Base-by-base conservation (phyloP, 495 filamentous ascomycete genomes). In the Hypoxylon fuscum region DNA sequence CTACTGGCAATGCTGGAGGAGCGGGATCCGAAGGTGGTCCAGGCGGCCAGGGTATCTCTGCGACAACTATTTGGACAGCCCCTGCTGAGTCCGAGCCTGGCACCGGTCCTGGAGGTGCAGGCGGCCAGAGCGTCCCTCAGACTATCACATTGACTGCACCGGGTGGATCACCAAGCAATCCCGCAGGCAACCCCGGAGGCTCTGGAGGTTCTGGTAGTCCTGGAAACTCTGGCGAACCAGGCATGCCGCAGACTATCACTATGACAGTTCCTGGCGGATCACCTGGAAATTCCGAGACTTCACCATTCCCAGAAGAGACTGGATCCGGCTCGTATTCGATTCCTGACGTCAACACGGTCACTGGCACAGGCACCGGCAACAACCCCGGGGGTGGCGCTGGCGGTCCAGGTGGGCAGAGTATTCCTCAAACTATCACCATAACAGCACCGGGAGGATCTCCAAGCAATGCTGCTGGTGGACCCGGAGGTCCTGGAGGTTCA, bases 371-470 rank as follows among this genome's bases (percentile, higher is more conserved):
- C 20, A 32, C 46, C 20, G 64, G 43, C 27, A 58, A 32, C 43
- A 31, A 27, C 11, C 52, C 47, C n/a, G 53, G 38, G 20, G 35
- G 47, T 11, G 43, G 52, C 11, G 17, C 47, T 54, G 47, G 43
- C 34, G 65, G 60, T 18, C 12, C 52, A 9, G 44, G 60, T 23
- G 57, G 57, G 12, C 66, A 53, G 20, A 31, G 53, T 34, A 21
- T 53, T n/a, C 59, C 60, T 45, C 43, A 58, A 8, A 71, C 69
- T 10, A 49, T 71, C 17, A 69, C 69, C 21, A n/a, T 71, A 1
- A 68, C 68, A 50, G 55, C 59, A 14, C 65, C 68, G 27, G 65
- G 51, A n/a, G 64, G 34, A 25, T 63, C 57, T 27, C 48, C 62
- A 25, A 65, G 44, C 18, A 59, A 65, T 40, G 15, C 60, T 42